Percentiles rank a stretch among this genome's conserved stretches.
phyloP scores from a whole-genome alignment of 1,139 yeast genomes.

The Arxiozyma slooffiae region DNA sequence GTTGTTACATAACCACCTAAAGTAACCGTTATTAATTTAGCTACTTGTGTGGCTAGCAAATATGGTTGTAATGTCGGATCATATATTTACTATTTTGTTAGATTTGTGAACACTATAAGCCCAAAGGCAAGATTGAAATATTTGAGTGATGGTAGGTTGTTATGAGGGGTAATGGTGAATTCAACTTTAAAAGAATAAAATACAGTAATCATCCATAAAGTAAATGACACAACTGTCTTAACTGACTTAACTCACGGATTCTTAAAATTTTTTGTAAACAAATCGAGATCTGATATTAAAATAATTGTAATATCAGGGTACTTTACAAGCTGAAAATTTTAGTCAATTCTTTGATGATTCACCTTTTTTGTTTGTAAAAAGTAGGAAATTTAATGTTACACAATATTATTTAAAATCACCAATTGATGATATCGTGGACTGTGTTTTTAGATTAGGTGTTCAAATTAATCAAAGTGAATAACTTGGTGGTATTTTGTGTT shows the following conservation, averaged over 20 bases:
- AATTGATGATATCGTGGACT: conserved; percentile 76
- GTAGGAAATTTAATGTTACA: conserved; percentile 79
- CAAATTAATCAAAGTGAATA: conserved; percentile 74
- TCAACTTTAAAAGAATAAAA: conserved; percentile 53
- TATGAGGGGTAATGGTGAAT: conserved; percentile 82
- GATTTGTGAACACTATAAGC: conserved; percentile 57
- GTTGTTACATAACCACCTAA: conserved; percentile 97
- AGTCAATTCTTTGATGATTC: conserved; percentile 68
- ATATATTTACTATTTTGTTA: conserved; percentile 87
- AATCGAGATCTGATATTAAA: conserved; percentile 42
- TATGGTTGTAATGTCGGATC: conserved; percentile 67
- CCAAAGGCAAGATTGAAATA: conserved; percentile 64
- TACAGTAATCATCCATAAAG: conserved; percentile 86
- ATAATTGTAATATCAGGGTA: conserved; percentile 80
- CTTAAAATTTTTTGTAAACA: conserved; percentile 53
- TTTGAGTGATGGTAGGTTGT: conserved; percentile 93
- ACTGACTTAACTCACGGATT: conserved; percentile 89
- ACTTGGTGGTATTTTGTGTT: conserved; percentile 81
- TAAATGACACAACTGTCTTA: conserved; percentile 88
- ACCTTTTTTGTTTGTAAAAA: conserved; percentile 76
- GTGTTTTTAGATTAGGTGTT: conserved; percentile 60
- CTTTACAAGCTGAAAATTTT: conserved; percentile 86
- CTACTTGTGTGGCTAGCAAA: conserved; percentile 87
- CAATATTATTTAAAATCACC: conserved; percentile 51
- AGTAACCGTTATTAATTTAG: conserved; percentile 93